These are phyloP conservation scores for Malbranchea cinnamomea DNA, from an alignment of 2,329 filamentous ascomycete species.

Conservation along the genomic window DNA sequence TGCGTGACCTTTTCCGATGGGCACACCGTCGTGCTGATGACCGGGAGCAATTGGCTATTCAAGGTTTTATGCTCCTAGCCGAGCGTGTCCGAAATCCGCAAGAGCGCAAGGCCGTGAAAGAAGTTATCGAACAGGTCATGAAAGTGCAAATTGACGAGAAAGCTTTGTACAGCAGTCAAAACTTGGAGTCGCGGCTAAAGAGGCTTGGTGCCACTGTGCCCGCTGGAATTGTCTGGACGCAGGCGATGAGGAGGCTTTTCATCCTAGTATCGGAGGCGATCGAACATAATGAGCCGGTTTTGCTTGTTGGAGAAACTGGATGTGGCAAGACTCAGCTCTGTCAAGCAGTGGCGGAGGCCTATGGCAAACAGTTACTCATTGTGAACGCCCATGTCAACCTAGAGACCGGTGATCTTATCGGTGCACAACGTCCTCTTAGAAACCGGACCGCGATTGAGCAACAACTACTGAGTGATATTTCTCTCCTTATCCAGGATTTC, in stretches of 20 bases:
- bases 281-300: constrained; percentile 78
- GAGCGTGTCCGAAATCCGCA: constrained; percentile 87
- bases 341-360: constrained; percentile 74
- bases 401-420: constrained; percentile 93
- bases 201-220: constrained; percentile 20
- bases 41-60: constrained; percentile 72
- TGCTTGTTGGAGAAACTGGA: constrained; percentile 91
- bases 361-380: constrained; percentile 62
- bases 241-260: constrained; percentile 82
- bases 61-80: constrained; percentile 91
- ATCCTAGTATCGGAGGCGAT: constrained; percentile 78
- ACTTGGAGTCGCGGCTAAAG: constrained; percentile 41
- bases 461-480: constrained; percentile 48
- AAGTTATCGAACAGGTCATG: constrained; percentile 79
- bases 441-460: constrained; percentile 64
- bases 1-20: constrained; percentile 94
- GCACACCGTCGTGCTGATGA: constrained; percentile 71
- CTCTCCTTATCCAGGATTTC: constrained; percentile 25
- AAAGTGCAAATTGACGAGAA: constrained; percentile 66
- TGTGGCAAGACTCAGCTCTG: constrained; percentile 97
- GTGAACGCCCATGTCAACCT: constrained; percentile 98
- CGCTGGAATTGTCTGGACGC: constrained; percentile 68
- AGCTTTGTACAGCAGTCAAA: constrained; percentile 51
- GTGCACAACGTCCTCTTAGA: constrained; percentile 79
- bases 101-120: constrained; percentile 70